Conservation (phyloP, 148 eudicot species). For the Fagopyrum esculentum region DNA sequence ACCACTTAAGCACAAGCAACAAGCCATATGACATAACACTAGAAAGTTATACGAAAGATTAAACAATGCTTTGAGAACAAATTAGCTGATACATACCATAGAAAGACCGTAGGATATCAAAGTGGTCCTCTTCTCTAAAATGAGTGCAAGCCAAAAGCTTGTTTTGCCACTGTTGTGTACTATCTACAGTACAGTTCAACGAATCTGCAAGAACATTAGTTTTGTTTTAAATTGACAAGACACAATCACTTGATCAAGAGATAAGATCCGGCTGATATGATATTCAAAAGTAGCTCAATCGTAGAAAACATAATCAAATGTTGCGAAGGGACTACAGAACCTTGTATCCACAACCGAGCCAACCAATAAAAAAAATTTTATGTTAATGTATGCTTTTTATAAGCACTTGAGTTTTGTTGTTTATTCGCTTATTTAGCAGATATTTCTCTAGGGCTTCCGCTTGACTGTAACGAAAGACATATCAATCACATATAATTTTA, state of each 20-base stretch:
- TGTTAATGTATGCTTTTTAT: neutral
- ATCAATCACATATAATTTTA: neutral
- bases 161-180: constrained; percentile 20
- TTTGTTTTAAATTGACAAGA: neutral
- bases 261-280: neutral
- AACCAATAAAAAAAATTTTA: neutral
- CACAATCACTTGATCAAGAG: neutral
- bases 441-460: neutral
- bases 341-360: neutral
- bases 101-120: constrained; percentile 41
- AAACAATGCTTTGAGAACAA: neutral
- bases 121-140: constrained; percentile 26
- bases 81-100: constrained; percentile 36
- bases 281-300: neutral
- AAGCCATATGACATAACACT: neutral
- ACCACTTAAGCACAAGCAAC: neutral
- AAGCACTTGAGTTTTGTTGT: neutral
- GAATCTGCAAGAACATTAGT: neutral
- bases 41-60: neutral
- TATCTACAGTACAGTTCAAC: neutral
- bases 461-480: neutral
- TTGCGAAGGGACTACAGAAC: neutral
- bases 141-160: constrained; percentile 23
- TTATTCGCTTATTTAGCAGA: neutral
- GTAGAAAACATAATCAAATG: neutral